Evolutionary conservation across 441 rosid genomes (phyloP).

Genomic region (Syzygium syzygioides): DNA sequence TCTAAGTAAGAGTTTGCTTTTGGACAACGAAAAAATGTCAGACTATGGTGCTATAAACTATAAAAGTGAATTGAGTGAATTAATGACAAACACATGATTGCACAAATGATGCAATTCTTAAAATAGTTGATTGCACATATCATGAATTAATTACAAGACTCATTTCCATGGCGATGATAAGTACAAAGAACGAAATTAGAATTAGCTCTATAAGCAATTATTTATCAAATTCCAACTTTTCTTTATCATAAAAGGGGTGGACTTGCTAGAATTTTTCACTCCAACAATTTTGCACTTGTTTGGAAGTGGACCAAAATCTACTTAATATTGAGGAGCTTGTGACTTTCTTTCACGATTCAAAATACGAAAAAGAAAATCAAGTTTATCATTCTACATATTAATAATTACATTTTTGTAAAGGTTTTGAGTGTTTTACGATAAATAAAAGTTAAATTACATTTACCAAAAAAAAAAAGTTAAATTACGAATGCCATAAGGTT

Average conservation of each 20-base stretch:
- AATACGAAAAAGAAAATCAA: background rate
- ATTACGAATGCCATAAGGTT: rapidly evolving
- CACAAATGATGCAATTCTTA: background rate
- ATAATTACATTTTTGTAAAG: background rate
- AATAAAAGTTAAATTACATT: background rate
- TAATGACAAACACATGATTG: background rate
- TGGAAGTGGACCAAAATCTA: background rate
- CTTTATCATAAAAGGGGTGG: background rate
- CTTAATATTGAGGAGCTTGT: too few species aligned
- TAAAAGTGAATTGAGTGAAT: background rate
- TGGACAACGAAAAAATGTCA: background rate
- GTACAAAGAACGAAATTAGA: background rate
- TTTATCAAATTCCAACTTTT: background rate
- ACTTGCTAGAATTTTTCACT: background rate
- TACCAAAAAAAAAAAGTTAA: too few species aligned
- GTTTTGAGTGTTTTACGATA: background rate
- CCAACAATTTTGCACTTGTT: background rate
- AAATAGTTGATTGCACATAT: too few species aligned
- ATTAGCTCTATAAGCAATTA: background rate
- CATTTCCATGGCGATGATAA: background rate
- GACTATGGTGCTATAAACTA: background rate
- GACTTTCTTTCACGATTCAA: background rate
- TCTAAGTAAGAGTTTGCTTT: background rate
- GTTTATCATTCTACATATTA: too few species aligned
- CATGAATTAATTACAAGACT: background rate